Base-by-base conservation (phyloP, 2,329 filamentous ascomycete genomes). In the Pyrenophora graminea region DNA sequence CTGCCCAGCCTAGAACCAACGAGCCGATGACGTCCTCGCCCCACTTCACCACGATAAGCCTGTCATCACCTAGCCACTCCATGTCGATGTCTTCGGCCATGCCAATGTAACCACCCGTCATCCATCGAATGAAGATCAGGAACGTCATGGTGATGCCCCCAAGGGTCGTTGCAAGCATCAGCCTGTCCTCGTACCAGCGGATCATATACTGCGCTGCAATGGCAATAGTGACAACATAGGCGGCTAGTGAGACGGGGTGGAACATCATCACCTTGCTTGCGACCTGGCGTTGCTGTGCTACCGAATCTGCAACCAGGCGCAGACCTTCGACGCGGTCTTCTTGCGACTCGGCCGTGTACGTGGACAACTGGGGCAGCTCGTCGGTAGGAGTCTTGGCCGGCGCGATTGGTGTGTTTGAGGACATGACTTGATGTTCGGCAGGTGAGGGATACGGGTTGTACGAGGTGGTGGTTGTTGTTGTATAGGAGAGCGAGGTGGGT, bases 211-310 rank as follows among this genome's bases (percentile, higher is more conserved):
- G 74, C 19, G 68, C 67, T 10, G 77, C 59, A 12, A 78, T 47
- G 5, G 69, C 74, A 17, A 77, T 55, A 4, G 77, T 39, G 4
- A 73, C 65, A 15, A 79, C 61, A 27, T 77, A 51, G 0, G 66
- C 67, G 4, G 75, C 63, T n/a, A 78, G 61, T 21, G 70, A 68
- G 32, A 68, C 38, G 9, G 72, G 71, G 53, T 72, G 67, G 57
- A 63, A 68, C 48, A 74, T 64, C 40, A 94, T 76, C 56, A 83
- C 76, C 47, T 77, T 76, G 36, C 85, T 83, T 17, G 89, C 85
- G 7, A 81, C 75, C 68, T 90, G 86, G 55, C 88, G 85, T 78
- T 94, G 91, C 74, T 96, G 88, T 31, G 90, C 89, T 42, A 95
- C 83, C 51, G 87, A 90, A 73, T 93, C 90, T 54, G 90, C 87